A percentile compares a stretch with the other conserved stretches of the same genome.
Conservation (phyloP, 257 asterid species). For the Ballota nigra region DNA sequence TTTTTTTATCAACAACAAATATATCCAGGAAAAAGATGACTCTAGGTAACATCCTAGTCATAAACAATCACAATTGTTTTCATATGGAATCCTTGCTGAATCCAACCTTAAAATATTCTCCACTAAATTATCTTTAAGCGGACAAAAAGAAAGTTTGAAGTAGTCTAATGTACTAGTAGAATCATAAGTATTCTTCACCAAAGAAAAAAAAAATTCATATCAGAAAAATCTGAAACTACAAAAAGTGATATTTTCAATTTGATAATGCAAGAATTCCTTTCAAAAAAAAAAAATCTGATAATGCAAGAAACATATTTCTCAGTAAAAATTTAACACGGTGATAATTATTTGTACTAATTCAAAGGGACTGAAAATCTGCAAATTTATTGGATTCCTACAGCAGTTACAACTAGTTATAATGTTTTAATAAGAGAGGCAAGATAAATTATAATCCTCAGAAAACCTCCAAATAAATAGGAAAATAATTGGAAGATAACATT, state of each 20-base stretch:
- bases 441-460: conserved; percentile 2
- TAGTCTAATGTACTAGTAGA: neutral
- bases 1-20: neutral
- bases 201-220: neutral
- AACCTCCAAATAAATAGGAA: neutral
- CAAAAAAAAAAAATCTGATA: too few species aligned
- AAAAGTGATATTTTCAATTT: neutral
- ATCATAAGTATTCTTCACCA: neutral
- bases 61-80: neutral
- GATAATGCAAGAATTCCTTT: neutral
- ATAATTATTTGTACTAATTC: conserved; percentile 4
- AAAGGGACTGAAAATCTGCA: neutral
- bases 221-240: neutral
- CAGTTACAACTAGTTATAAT: neutral
- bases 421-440: neutral
- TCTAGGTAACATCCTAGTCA: neutral
- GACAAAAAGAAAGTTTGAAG: neutral
- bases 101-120: neutral
- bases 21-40: conserved; percentile 1
- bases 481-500: neutral
- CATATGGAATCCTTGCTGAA: neutral
- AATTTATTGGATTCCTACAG: neutral
- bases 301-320: neutral
- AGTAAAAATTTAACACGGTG: neutral
- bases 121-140: neutral